phyloP scores from a whole-genome alignment of 805 yeast species.

The Blastobotrys parvus region DNA sequence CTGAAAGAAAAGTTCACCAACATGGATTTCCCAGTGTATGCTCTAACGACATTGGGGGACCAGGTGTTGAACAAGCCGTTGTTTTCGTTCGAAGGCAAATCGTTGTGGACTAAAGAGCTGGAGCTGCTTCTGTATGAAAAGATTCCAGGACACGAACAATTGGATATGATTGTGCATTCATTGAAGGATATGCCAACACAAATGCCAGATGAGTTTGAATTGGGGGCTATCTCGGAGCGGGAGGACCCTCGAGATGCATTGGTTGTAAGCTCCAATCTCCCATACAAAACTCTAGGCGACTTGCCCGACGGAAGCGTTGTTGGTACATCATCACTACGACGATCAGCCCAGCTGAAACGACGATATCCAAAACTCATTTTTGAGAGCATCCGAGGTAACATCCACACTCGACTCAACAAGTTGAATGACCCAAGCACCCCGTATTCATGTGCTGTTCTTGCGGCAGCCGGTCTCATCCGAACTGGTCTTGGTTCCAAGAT shows the following conservation, averaged over 20 bases:
- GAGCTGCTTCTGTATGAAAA: slow-evolving; percentile 62
- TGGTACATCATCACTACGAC: slow-evolving; percentile 90
- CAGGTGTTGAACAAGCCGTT: slow-evolving; percentile 76
- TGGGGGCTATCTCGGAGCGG: slow-evolving; percentile 79
- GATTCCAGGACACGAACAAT: slow-evolving; percentile 51
- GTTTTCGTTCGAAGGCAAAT: slow-evolving; percentile 92
- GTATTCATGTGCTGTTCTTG: slow-evolving; percentile 71
- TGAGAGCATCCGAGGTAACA: slow-evolving; percentile 79
- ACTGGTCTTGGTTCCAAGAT: slow-evolving; percentile 67
- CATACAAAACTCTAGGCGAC: slow-evolving; percentile 57
- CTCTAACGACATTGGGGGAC: slow-evolving; percentile 85
- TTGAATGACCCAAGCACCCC: slow-evolving; percentile 62
- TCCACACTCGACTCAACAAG: slow-evolving; percentile 72
- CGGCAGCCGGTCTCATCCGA: slow-evolving; percentile 85
- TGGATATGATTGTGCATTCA: slow-evolving; percentile 89
- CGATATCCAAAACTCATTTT: slow-evolving; percentile 68
- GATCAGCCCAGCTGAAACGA: slow-evolving; percentile 83
- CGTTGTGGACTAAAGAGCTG: slow-evolving; percentile 92
- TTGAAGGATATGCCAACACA: slow-evolving; percentile 88
- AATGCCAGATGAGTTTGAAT: slow-evolving; percentile 79
- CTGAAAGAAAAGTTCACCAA: slow-evolving; percentile 58
- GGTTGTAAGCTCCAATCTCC: slow-evolving; percentile 58
- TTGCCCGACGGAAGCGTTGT: slow-evolving; percentile 80
- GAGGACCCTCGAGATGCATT: slow-evolving; percentile 94
- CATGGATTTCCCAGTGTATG: slow-evolving; percentile 63